These are phyloP conservation scores for Oryza brachyantha DNA, from an alignment of 176 grass and related monocot species.

Conservation along the genomic window DNA sequence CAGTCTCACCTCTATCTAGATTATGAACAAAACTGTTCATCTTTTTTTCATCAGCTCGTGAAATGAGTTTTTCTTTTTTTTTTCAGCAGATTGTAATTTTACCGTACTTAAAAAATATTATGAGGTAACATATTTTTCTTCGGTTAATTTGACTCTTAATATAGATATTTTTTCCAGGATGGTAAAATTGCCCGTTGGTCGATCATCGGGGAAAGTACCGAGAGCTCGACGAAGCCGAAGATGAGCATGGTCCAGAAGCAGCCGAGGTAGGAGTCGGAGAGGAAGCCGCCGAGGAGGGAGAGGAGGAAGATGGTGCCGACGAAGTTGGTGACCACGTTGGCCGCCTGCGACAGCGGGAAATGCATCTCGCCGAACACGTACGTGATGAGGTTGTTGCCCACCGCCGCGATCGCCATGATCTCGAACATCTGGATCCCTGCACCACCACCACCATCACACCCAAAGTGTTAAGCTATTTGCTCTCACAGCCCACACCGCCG, in stretches of 20 bases:
- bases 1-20: background rate
- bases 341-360: conserved; percentile 78
- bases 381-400: conserved; percentile 98
- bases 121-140: too few species aligned
- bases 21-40: background rate
- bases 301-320: conserved; percentile 92
- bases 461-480: background rate
- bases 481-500: too few species aligned
- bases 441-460: background rate
- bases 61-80: too few species aligned
- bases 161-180: too few species aligned
- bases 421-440: conserved; percentile 91
- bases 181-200: too few species aligned
- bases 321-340: conserved; percentile 94
- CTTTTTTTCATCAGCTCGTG: too few species aligned
- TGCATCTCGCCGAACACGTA: conserved; percentile 99
- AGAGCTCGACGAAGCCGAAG: conserved; percentile 98
- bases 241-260: conserved; percentile 97
- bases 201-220: conserved; percentile 38
- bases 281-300: conserved; percentile 79
- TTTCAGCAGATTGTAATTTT: too few species aligned
- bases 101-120: too few species aligned
- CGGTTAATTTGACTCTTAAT: too few species aligned
- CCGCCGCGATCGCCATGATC: conserved; percentile 97
- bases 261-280: conserved; percentile 94